A percentile compares a stretch with the other conserved stretches of the same genome.
Conservation (phyloP, 2,329 filamentous ascomycete genomes). For the Alternaria angustiovoidea region DNA sequence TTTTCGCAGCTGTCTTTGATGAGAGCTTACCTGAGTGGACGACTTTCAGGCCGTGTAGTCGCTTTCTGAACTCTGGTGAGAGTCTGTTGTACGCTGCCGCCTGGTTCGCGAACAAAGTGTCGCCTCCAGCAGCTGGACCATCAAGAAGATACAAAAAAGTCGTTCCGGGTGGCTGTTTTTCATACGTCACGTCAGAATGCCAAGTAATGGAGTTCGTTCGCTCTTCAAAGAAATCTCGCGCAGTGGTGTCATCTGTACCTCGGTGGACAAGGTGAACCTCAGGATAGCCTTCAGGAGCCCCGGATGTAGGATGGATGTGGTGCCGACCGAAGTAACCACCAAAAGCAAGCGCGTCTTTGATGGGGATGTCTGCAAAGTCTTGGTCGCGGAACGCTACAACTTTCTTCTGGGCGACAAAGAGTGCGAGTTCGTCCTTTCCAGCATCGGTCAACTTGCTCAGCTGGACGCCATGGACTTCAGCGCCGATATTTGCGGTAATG, state of each 20-base stretch:
- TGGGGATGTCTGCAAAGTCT: constrained; percentile 71
- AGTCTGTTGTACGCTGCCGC: constrained; percentile 83
- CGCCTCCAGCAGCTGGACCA: constrained; percentile 78
- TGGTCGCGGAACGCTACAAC: constrained; percentile 79
- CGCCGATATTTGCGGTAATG: constrained; percentile 76
- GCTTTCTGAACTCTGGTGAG: constrained; percentile 78
- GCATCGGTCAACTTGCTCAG: constrained; percentile 71
- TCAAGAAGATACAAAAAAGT: constrained; percentile 92
- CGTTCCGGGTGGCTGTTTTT: constrained; percentile 86
- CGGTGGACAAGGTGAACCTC: constrained; percentile 83
- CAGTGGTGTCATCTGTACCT: constrained; percentile 68
- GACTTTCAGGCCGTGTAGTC: constrained; percentile 81
- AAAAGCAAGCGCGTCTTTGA: constrained; percentile 72
- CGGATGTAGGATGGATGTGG: constrained; percentile 82
- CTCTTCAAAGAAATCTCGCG: constrained; percentile 69
- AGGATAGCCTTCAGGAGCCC: constrained; percentile 75
- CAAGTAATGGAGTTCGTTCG: constrained; percentile 84
- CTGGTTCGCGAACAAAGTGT: constrained; percentile 83
- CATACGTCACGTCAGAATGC: constrained; percentile 90
- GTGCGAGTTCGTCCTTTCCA: constrained; percentile 79
- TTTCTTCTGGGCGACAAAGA: constrained; percentile 78
- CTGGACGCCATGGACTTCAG: constrained; percentile 75
- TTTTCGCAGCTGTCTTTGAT: not conserved
- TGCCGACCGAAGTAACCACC: constrained; percentile 81
- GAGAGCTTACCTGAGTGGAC: constrained; percentile 73